Evolutionary conservation across 2,329 filamentous ascomycete genomes (phyloP).

Genomic region (Apiospora marii): DNA sequence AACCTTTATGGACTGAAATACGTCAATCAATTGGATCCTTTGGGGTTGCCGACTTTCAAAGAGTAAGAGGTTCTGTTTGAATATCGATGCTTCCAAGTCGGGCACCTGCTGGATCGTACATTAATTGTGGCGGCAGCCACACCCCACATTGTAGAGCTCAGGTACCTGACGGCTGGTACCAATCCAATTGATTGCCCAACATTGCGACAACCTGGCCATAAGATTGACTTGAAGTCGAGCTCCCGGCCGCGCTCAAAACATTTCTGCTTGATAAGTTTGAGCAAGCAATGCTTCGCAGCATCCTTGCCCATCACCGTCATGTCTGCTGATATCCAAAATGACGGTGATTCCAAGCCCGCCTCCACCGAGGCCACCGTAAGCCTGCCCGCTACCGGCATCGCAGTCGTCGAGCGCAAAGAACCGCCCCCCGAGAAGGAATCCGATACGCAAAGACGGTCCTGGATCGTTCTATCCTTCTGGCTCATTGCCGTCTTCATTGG

Average conservation of each 20-base stretch:
- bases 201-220: conserved; percentile 15
- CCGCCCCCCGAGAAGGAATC: conserved; percentile 82
- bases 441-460: conserved; percentile 72
- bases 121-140: too few relatives aligned
- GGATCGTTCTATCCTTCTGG: conserved; percentile 91
- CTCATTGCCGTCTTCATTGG: conserved; percentile 82
- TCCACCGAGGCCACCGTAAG: conserved; percentile 15
- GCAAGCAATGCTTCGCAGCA: conserved; percentile 20
- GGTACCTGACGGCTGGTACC: not conserved
- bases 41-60: too few relatives aligned
- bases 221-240: not conserved
- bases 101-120: too few relatives aligned
- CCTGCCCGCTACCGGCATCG: conserved; percentile 3
- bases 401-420: conserved; percentile 44
- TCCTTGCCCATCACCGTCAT: conserved; percentile 21
- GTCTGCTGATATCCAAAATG: conserved; percentile 13
- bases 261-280: not conserved
- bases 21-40: too few relatives aligned
- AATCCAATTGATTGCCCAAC: not conserved
- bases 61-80: too few relatives aligned
- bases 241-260: not conserved
- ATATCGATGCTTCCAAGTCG: too few relatives aligned
- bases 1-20: too few relatives aligned
- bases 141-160: not conserved
- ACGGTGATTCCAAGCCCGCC: conserved; percentile 19